Evolutionary conservation across 208 protist genomes (phyloP).

Genomic region (Acanthamoeba triangularis): DNA sequence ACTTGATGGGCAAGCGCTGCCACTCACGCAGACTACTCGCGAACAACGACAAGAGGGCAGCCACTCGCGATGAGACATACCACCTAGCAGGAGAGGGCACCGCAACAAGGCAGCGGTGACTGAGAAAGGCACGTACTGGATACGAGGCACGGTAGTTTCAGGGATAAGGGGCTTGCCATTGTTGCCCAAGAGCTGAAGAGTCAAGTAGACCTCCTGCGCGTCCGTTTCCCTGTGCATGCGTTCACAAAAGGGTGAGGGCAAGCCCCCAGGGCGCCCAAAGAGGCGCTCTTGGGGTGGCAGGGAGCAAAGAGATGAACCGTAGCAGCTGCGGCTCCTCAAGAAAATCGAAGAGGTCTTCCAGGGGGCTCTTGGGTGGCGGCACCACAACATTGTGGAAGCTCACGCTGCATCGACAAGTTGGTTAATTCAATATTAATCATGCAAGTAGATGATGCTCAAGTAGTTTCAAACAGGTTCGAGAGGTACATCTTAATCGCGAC

Average conservation of each 20-base stretch:
- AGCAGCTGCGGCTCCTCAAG: not conserved
- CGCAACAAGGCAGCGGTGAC: not conserved
- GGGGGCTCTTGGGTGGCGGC: not conserved
- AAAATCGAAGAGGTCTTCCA: conserved; percentile 65
- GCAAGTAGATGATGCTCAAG: no score
- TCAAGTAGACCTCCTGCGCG: conserved; percentile 37
- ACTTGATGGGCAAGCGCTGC: conserved; percentile 91
- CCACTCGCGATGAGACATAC: no score
- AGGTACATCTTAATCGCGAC: conserved; percentile 53
- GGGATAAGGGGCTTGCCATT: conserved; percentile 41
- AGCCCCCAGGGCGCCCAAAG: not conserved
- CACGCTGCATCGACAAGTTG: not conserved
- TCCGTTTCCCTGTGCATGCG: conserved; percentile 7
- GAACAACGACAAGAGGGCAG: not conserved
- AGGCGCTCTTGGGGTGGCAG: not conserved
- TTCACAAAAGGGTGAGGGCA: no score
- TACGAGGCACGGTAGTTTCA: not conserved
- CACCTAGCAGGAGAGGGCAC: no score
- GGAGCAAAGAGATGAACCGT: not conserved
- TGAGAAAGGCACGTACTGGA: conserved; percentile 7
- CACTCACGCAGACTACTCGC: conserved; percentile 84
- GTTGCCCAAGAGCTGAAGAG: not conserved
- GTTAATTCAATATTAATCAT: no score
- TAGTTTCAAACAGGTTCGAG: no score
- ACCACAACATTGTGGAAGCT: conserved; percentile 20